These are phyloP conservation scores for Crucihimalaya himalaica DNA, from an alignment of 345 rosid species.

Conservation along the genomic window DNA sequence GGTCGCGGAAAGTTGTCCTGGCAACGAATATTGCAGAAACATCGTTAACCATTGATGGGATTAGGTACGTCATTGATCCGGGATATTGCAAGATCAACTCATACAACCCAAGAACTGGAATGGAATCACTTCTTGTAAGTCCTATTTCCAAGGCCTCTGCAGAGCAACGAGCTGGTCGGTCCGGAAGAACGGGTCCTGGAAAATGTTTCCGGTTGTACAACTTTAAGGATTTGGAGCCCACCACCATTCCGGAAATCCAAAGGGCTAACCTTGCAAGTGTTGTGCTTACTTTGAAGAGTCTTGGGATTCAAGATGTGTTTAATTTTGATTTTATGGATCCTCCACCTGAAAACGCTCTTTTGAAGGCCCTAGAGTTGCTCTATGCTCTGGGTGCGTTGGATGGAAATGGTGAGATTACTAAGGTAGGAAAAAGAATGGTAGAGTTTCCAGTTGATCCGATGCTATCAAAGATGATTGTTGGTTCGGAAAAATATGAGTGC, in stretches of 20 bases:
- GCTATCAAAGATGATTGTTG: conserved; percentile 89
- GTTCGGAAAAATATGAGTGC: conserved; percentile 77
- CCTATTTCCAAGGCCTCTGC: conserved; percentile 97
- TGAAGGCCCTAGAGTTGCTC: conserved; percentile 77
- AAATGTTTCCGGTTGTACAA: conserved; percentile 83
- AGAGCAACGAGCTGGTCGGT: conserved; percentile 91
- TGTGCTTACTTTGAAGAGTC: conserved; percentile 87
- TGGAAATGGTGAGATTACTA: conserved; percentile 79
- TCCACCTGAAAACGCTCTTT: conserved; percentile 81
- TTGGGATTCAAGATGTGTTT: conserved; percentile 81
- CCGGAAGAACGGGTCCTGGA: conserved; percentile 97
- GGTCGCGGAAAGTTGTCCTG: conserved; percentile 86
- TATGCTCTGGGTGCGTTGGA: conserved; percentile 86
- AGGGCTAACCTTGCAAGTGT: conserved; percentile 88
- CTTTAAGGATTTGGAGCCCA: conserved; percentile 76
- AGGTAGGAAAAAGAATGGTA: conserved; percentile 88
- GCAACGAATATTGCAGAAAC: conserved; percentile 98
- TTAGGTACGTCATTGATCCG: conserved; percentile 82
- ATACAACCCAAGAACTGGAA: conserved; percentile 88
- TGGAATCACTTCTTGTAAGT: conserved; percentile 83
- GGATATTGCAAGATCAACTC: conserved; percentile 91
- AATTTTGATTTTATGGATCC: conserved; percentile 95
- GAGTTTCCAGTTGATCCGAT: conserved; percentile 95
- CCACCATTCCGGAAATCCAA: conserved; percentile 90
- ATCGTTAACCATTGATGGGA: conserved; percentile 89